Percentiles rank a stretch among this genome's conserved stretches.
These are phyloP conservation scores for Thraustochytrium sp. DNA, from an alignment of 352 stramenopile species.

Conservation along the genomic window DNA sequence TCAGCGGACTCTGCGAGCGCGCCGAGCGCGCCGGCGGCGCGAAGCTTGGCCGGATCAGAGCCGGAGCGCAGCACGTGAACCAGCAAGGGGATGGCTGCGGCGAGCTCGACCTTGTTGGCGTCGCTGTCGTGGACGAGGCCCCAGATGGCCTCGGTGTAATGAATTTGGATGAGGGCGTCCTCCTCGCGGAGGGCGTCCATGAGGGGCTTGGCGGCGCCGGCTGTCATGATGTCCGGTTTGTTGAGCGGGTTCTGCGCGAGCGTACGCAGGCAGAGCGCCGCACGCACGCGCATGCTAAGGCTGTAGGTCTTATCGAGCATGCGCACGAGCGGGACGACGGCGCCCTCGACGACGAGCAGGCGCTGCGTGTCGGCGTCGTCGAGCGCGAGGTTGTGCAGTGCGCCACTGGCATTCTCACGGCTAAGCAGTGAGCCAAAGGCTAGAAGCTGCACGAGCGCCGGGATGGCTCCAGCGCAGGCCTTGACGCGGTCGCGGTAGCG, in stretches of 20 bases:
- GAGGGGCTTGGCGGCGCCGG: neutral
- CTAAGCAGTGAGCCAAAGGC: slow-evolving; percentile 30
- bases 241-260: slow-evolving; percentile 2
- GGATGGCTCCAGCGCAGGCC: neutral
- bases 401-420: slow-evolving; percentile 26
- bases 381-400: slow-evolving; percentile 13
- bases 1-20: neutral
- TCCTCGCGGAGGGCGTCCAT: neutral
- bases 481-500: neutral
- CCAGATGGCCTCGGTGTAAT: slow-evolving; percentile 10
- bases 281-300: neutral
- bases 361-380: slow-evolving; percentile 1
- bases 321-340: neutral
- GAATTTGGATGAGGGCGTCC: slow-evolving; percentile 12
- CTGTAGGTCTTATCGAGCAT: neutral
- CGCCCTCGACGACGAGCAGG: slow-evolving; percentile 23
- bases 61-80: neutral
- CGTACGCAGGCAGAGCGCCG: slow-evolving; percentile 18
- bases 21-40: slow-evolving; percentile 13
- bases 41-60: neutral
- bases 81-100: neutral
- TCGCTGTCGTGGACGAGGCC: slow-evolving; percentile 24
- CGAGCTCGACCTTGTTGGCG: slow-evolving; percentile 15
- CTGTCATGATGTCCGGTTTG: slow-evolving; percentile 3
- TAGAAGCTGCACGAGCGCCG: slow-evolving; percentile 33